Evolutionary conservation across 129 eudicot genomes (phyloP), one percentile per base, ranked within the genome.

Genomic region (Scalesia atractyloides): DNA sequence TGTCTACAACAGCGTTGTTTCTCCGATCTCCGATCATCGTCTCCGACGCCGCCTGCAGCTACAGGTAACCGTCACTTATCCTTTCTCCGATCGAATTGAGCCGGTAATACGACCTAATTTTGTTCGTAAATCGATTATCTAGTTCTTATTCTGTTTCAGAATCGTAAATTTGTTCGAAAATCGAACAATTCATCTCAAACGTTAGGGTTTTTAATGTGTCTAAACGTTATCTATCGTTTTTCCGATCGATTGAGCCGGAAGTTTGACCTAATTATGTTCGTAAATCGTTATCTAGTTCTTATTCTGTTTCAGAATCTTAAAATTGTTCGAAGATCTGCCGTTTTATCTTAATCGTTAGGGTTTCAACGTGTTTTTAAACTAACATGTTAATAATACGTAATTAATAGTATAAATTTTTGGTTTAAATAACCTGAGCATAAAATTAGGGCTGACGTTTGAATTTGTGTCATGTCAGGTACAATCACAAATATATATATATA

Each of bases 21-120:
- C 30, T 74, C 63, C 37, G 11, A 48, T 73, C 78, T 9, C 64
- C 64, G 69, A 68, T 76, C 74, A 9, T 53, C 56, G 20, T 75
- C 66, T 66, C 67, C 48, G 58, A 56, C 66, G 49, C 30, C 62
- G 34, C 33, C 22, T 60, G 24, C 36, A 34, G 39, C 60, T 54
- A 30, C 75, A 58, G 80, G 74, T 68, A 68, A 76, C 15, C 49
- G 20, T 41, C 60, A 67, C 22, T 33, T 54, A 24, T 2, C 36
- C 0, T 47, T 58, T 17, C 36, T 49, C 52, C n/a, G 8, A 51
- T 34, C 46, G 30, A 51, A 37, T 52, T 14, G 13, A 64, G 17
- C 54, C 7, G 56, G 0, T 5, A 30, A 30, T 46, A 66, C 58
- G 62, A 17, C 59, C 30, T 41, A 47, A 22, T 54, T 44, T 67